These are phyloP conservation scores for Monilinia fructicola DNA, from an alignment of 2,329 filamentous ascomycete genomes.

Conservation along the genomic window DNA sequence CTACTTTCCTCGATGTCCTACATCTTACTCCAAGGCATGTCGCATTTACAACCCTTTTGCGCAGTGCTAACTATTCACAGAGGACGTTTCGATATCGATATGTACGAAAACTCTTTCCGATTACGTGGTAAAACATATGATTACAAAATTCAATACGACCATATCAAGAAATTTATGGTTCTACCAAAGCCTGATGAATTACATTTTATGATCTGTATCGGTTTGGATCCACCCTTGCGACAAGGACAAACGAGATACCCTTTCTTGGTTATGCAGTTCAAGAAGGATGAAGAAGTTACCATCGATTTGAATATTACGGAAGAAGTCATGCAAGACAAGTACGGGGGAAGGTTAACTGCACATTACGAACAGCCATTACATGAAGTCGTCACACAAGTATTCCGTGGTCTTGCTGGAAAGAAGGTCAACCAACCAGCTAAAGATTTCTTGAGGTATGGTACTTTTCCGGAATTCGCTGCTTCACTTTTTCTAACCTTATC, in stretches of 20 bases:
- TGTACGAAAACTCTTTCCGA: constrained; percentile 97
- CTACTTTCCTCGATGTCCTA: constrained; percentile 92
- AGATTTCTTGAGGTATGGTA: constrained; percentile 75
- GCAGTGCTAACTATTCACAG: constrained; percentile 49
- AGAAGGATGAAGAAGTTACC: constrained; percentile 94
- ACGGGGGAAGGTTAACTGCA: constrained; percentile 82
- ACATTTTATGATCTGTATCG: constrained; percentile 91
- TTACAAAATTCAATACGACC: constrained; percentile 99
- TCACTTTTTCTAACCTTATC: constrained; percentile 35
- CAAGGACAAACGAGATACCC: constrained; percentile 98
- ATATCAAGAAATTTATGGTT: constrained; percentile 98
- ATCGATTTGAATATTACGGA: constrained; percentile 96
- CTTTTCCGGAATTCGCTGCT: constrained; percentile 17
- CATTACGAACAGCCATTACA: constrained; percentile 94
- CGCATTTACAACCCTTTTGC: constrained; percentile 19
- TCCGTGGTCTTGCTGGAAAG: constrained; percentile 90
- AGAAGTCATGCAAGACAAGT: constrained; percentile 78
- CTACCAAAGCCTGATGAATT: constrained; percentile 98
- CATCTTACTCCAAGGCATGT: constrained; percentile 88
- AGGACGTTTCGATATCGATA: constrained; percentile 99
- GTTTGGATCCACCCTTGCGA: constrained; percentile 88
- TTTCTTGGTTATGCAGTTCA: constrained; percentile 98
- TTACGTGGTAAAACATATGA: constrained; percentile 98
- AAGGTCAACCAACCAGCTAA: constrained; percentile 92
- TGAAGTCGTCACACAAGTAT: constrained; percentile 91